Base-by-base conservation (phyloP, 2,329 filamentous ascomycete species). In the Penicillium sumatraense region DNA sequence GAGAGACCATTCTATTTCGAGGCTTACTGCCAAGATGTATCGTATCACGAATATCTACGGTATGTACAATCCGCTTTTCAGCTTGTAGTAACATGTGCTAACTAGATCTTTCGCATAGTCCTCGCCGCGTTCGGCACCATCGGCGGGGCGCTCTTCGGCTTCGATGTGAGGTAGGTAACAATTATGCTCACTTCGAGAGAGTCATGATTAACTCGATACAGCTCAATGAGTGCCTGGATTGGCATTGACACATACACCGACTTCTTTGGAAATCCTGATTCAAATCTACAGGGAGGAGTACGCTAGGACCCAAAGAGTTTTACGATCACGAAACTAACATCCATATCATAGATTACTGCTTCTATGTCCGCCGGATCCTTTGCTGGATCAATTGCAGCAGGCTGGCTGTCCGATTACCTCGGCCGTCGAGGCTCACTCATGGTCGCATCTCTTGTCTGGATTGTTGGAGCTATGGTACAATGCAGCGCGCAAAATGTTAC, bases 41-140 rank as follows among this genome's bases (percentile, higher is more conserved):
- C 58, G 71, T 40, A 78, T 81, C 49, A 73, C 78, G 14, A 82
- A 82, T 62, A 78, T 82, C 53, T 83, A 83, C 58, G 68, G 65
- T 68, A 50, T 40, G 49, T 55, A 9, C 41, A 4, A 14, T 20
- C 38, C 6, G 16, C 11, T 1, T 31, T 11, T 31, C 13, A n/a
- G 3, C 5, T 35, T n/a, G 6, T 14, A 24, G 14, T 1, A 21
- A 26, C 10, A 16, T 1, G 11, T 23, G 7, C 52, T 60, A 51
- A 60, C 16, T n/a, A n/a, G n/a, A n/a, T n/a, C n/a, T 1, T 24
- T 2, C 18, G 29, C 2, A 31, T 31, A 69, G 72, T 80, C 53
- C 83, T 85, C 60, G 80, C 82, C 51, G 80, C 78, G 57, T 82
- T 85, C 68, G 78, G 82, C 65, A 80, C 83, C 49, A 80, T 84